Evolutionary conservation across 176 grass and related monocot genomes (phyloP).

Genomic region (Lolium perenne): DNA sequence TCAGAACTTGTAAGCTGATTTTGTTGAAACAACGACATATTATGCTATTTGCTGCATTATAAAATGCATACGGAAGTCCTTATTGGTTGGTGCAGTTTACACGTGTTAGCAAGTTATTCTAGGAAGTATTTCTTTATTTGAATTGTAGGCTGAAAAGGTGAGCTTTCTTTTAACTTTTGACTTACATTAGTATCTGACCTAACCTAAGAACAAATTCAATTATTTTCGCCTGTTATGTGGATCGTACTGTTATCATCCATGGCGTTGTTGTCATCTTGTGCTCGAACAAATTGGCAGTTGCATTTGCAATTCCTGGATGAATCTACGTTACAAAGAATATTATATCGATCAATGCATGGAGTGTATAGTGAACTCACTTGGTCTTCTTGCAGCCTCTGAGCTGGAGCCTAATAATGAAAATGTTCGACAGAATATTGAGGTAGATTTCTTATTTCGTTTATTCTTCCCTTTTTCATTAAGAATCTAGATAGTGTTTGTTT

Average conservation of each 20-base stretch:
- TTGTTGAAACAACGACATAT: conserved; percentile 2
- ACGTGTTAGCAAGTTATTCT: not conserved
- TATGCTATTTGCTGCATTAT: not conserved
- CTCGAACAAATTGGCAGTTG: not conserved
- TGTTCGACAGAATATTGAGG: conserved; percentile 79
- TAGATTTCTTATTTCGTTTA: conserved; percentile 32
- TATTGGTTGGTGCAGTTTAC: conserved; percentile 4
- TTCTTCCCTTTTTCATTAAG: not conserved
- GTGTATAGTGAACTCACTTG: not conserved
- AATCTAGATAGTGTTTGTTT: not conserved
- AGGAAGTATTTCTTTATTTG: not conserved
- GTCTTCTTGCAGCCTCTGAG: conserved; percentile 50
- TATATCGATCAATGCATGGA: conserved; percentile 27
- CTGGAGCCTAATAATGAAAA: conserved; percentile 81
- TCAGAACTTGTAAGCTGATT: not conserved
- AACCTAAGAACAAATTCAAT: not conserved
- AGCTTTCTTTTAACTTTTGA: not conserved
- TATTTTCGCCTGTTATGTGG: not conserved
- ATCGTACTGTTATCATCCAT: too few relatives aligned
- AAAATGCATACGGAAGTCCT: not conserved
- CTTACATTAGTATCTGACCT: conserved; percentile 1
- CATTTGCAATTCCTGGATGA: conserved; percentile 10
- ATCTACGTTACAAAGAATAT: not conserved
- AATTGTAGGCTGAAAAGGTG: conserved; percentile 17
- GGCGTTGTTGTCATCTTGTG: not conserved